Conservation (phyloP, 352 stramenopile genomes). For the Globisporangium radiosum region DNA sequence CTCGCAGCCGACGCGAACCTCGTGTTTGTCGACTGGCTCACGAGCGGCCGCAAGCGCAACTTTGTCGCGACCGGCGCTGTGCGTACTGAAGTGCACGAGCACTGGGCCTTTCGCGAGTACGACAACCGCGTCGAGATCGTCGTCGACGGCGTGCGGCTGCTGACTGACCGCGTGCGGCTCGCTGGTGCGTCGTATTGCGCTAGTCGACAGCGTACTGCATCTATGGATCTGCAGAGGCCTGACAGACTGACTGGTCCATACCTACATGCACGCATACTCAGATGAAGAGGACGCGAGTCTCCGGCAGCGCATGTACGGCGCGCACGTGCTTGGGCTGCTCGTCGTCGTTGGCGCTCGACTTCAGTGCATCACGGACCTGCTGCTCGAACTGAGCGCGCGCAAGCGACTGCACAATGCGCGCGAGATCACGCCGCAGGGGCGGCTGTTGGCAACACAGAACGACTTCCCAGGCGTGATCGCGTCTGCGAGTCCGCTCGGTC, state of each 20-base stretch:
- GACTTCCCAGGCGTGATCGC: constrained; percentile 50
- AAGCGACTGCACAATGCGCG: constrained; percentile 66
- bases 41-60: constrained; percentile 77
- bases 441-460: constrained; percentile 28
- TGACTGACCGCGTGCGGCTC: constrained; percentile 66
- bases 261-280: constrained; percentile 3
- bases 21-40: constrained; percentile 83
- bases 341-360: constrained; percentile 58
- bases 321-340: constrained; percentile 66
- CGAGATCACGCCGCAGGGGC: constrained; percentile 69
- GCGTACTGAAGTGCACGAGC: constrained; percentile 58
- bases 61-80: constrained; percentile 57
- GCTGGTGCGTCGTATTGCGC: constrained; percentile 23
- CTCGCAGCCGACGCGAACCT: constrained; percentile 43
- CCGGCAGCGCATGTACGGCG: constrained; percentile 64
- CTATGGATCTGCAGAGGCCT: neutral
- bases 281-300: constrained; percentile 68
- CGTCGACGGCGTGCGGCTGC: constrained; percentile 36
- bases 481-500: constrained; percentile 63
- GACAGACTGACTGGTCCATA: neutral
- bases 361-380: constrained; percentile 36
- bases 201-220: neutral
- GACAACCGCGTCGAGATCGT: constrained; percentile 59
- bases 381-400: constrained; percentile 62
- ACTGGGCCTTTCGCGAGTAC: constrained; percentile 79